Percentiles rank a stretch among this genome's conserved stretches.
phyloP scores from a whole-genome alignment of 148 eudicot genomes.

The Spergularia bocconei region DNA sequence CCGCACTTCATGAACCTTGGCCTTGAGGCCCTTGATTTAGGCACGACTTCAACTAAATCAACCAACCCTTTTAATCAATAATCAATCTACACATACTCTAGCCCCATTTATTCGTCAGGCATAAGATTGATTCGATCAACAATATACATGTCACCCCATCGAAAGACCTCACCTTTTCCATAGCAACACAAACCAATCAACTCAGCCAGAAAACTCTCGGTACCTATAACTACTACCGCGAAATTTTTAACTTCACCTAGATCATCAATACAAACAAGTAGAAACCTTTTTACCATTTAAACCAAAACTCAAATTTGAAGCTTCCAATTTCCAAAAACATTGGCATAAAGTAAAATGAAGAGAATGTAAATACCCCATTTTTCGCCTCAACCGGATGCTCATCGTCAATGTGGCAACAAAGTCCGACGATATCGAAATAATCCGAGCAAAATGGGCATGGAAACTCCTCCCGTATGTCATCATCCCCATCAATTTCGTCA shows the following conservation, averaged over 20 bases:
- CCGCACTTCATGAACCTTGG: background rate
- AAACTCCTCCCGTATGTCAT: slow-evolving; percentile 86
- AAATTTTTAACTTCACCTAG: background rate
- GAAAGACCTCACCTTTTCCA: background rate
- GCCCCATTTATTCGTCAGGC: background rate
- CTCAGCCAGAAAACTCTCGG: background rate
- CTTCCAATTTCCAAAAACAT: background rate
- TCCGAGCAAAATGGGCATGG: slow-evolving; percentile 86
- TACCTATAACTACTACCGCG: background rate
- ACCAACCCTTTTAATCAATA: no score
- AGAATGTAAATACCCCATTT: slow-evolving; percentile 63
- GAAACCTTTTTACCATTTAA: background rate
- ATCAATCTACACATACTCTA: no score
- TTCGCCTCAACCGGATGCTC: slow-evolving; percentile 85
- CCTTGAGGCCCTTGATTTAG: background rate
- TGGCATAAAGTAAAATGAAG: background rate
- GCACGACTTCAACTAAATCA: background rate
- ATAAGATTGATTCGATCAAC: background rate
- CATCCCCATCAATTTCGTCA: slow-evolving; percentile 83
- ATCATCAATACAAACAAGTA: background rate
- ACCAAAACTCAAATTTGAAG: background rate
- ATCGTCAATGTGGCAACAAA: slow-evolving; percentile 92
- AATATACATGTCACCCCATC: background rate
- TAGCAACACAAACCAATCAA: background rate
- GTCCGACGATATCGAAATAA: slow-evolving; percentile 79